These are phyloP conservation scores for Hypericum androsaemum DNA, from an alignment of 345 rosid species.

Conservation along the genomic window DNA sequence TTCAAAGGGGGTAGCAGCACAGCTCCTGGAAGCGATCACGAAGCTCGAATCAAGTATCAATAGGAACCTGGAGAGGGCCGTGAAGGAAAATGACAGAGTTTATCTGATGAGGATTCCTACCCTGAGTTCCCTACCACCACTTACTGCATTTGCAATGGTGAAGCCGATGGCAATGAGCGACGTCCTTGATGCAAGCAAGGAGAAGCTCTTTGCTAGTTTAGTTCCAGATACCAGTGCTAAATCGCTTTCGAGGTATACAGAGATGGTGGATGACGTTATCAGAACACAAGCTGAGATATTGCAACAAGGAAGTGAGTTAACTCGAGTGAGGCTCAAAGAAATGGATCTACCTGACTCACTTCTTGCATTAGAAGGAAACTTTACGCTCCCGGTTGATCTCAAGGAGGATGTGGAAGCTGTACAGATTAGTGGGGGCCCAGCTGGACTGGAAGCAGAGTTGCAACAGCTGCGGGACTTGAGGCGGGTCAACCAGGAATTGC, in stretches of 20 bases:
- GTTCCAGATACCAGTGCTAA: slow-evolving; percentile 97
- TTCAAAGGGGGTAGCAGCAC: slow-evolving; percentile 71
- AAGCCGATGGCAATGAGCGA: slow-evolving; percentile 82
- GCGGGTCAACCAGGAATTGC: slow-evolving; percentile 84
- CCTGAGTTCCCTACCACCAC: slow-evolving; percentile 62
- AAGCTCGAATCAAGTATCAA: slow-evolving; percentile 68
- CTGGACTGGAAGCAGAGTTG: slow-evolving; percentile 83
- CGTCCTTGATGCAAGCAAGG: slow-evolving; percentile 90
- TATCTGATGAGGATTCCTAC: slow-evolving; percentile 96
- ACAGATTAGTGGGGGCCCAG: slow-evolving; percentile 87
- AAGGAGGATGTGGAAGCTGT: slow-evolving; percentile 95
- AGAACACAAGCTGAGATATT: slow-evolving; percentile 90
- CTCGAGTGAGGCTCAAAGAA: slow-evolving; percentile 92
- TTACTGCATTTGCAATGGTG: slow-evolving; percentile 88
- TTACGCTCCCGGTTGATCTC: slow-evolving; percentile 55
- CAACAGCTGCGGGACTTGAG: slow-evolving; percentile 90
- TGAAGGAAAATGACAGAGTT: slow-evolving; percentile 96
- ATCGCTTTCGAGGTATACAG: slow-evolving; percentile 95
- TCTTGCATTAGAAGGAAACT: slow-evolving; percentile 82
- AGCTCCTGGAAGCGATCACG: slow-evolving; percentile 74
- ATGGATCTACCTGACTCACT: slow-evolving; percentile 99
- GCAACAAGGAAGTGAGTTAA: slow-evolving; percentile 90
- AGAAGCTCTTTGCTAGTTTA: slow-evolving; percentile 83
- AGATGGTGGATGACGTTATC: slow-evolving; percentile 92
- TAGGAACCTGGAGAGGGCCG: slow-evolving; percentile 77